A percentile compares a stretch with the other conserved stretches of the same genome.
Conservation (phyloP, 805 yeast species). For the Suhomyces sp. region DNA sequence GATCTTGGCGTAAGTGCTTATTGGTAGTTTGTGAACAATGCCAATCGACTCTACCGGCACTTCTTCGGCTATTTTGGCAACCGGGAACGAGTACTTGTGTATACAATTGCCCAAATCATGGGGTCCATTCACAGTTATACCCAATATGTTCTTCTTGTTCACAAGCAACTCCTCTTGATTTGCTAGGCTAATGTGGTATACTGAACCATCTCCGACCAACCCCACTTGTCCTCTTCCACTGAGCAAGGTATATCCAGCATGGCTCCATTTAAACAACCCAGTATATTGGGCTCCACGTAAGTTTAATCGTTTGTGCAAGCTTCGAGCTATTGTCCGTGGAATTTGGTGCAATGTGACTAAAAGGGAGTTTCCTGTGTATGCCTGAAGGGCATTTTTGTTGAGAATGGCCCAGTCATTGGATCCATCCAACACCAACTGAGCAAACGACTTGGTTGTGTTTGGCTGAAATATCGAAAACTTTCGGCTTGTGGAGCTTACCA, state of each 20-base stretch:
- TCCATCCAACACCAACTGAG: slow-evolving; percentile 52
- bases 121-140: slow-evolving; percentile 48
- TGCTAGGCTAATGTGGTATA: slow-evolving; percentile 46
- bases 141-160: slow-evolving; percentile 46
- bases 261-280: slow-evolving; percentile 37
- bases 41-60: background rate
- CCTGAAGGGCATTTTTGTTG: slow-evolving; percentile 46
- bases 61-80: background rate
- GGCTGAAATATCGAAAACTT: slow-evolving; percentile 11
- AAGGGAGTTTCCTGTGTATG: slow-evolving; percentile 53
- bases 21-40: slow-evolving; percentile 1
- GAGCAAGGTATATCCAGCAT: slow-evolving; percentile 45
- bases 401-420: slow-evolving; percentile 61
- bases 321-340: slow-evolving; percentile 40
- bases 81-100: slow-evolving; percentile 22
- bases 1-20: background rate
- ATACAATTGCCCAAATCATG: slow-evolving; percentile 43
- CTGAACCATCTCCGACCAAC: slow-evolving; percentile 52
- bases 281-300: slow-evolving; percentile 28
- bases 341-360: slow-evolving; percentile 32
- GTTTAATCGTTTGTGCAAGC: slow-evolving; percentile 23
- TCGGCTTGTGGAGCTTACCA: slow-evolving; percentile 40
- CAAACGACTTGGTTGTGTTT: slow-evolving; percentile 38
- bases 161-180: slow-evolving; percentile 49
- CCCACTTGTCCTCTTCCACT: slow-evolving; percentile 60